These are phyloP conservation scores for Kappamyces sp. DNA, from an alignment of 192 early-diverging fungal genomes.

Conservation along the genomic window DNA sequence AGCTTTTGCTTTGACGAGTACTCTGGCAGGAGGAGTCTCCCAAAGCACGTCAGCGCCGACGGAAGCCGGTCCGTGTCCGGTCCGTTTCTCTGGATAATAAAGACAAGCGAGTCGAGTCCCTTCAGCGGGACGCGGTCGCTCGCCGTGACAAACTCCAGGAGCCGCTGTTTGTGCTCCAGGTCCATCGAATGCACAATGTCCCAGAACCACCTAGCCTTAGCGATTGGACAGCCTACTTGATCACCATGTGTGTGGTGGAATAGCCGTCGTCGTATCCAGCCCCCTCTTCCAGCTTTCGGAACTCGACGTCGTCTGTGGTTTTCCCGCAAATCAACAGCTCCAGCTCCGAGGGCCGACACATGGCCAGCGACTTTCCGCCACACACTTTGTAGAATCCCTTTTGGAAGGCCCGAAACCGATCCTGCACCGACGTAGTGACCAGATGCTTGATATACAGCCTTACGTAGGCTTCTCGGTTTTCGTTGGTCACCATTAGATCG, in stretches of 20 bases:
- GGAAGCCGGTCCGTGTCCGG: conserved; percentile 82
- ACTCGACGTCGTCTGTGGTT: conserved; percentile 51
- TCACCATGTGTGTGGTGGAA: conserved; percentile 52
- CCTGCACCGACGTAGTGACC: conserved; percentile 23
- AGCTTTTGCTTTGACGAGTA: conserved; percentile 69
- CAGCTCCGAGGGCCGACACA: conserved; percentile 65
- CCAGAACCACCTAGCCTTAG: conserved; percentile 66
- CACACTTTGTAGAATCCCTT: conserved; percentile 47
- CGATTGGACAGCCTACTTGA: conserved; percentile 34
- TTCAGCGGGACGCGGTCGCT: conserved; percentile 82
- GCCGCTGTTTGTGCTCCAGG: conserved; percentile 58
- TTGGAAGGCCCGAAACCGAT: conserved; percentile 46
- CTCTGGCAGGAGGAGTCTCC: conserved; percentile 79
- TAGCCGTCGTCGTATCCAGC: conserved; percentile 86
- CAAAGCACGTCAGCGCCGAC: conserved; percentile 88
- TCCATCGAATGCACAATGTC: conserved; percentile 62
- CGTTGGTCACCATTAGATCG: conserved; percentile 46
- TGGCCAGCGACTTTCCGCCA: conserved; percentile 46
- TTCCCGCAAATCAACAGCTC: conserved; percentile 67
- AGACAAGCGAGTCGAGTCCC: conserved; percentile 71
- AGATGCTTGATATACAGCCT: conserved; percentile 46
- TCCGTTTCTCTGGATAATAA: conserved; percentile 95
- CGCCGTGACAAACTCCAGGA: conserved; percentile 88
- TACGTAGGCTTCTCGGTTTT: conserved; percentile 47
- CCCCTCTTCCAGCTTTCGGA: conserved; percentile 61